Percentiles rank a stretch among this genome's conserved stretches.
phyloP scores from a whole-genome alignment of 306 rosid species.

The Castanospermum australe region DNA sequence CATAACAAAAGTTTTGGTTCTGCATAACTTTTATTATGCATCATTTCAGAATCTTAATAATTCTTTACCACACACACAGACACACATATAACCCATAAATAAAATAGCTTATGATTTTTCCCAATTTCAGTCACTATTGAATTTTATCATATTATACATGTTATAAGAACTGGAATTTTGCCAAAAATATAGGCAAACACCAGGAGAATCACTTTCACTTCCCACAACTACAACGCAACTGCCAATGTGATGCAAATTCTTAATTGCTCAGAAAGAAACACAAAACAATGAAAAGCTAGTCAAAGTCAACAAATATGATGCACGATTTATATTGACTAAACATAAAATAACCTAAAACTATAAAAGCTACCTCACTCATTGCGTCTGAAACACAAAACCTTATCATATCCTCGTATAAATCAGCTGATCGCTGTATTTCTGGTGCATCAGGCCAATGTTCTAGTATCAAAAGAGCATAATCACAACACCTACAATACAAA shows the following conservation, averaged over 20 bases:
- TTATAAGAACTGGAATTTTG: not conserved
- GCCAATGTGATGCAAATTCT: constrained; percentile 1
- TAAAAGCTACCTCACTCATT: constrained; percentile 88
- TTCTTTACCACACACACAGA: not conserved
- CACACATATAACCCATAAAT: not conserved
- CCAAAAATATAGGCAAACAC: not conserved
- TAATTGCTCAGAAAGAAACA: not conserved
- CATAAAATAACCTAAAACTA: constrained; percentile 15
- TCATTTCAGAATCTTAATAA: constrained; percentile 7
- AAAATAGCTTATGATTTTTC: not conserved
- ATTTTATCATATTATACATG: not conserved
- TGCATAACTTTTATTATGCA: not conserved
- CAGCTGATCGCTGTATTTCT: constrained; percentile 88
- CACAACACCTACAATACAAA: constrained; percentile 79
- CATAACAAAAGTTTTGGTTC: not conserved
- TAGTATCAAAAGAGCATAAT: constrained; percentile 87
- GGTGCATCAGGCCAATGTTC: constrained; percentile 99
- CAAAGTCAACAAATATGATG: constrained; percentile 19
- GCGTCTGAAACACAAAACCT: constrained; percentile 97
- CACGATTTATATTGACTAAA: not conserved
- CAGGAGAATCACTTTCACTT: not conserved
- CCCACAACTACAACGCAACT: constrained; percentile 20
- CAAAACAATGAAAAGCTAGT: constrained; percentile 7
- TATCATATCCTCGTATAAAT: constrained; percentile 86
- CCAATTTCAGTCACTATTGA: constrained; percentile 17